A percentile compares a stretch with the other conserved stretches of the same genome.
Conservation (phyloP, 495 filamentous ascomycete species). For the Daldinia childiae region DNA sequence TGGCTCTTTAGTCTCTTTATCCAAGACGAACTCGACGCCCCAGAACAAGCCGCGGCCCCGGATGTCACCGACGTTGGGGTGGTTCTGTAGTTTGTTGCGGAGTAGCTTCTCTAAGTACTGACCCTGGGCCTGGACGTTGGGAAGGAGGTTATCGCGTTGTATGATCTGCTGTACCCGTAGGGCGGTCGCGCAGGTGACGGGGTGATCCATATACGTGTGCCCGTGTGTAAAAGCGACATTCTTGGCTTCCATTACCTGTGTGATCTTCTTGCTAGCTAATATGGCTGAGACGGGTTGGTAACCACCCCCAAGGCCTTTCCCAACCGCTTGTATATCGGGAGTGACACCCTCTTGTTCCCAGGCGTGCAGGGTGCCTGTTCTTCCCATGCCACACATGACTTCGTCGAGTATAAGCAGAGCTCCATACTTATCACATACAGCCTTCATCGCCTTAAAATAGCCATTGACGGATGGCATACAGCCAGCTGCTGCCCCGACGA, state of each 20-base stretch:
- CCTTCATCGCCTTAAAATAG: constrained; percentile 74
- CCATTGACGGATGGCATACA: constrained; percentile 73
- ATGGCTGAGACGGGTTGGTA: constrained; percentile 66
- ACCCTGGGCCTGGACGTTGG: constrained; percentile 64
- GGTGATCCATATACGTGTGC: constrained; percentile 71
- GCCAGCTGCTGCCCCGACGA: constrained; percentile 69
- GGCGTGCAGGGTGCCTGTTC: constrained; percentile 71
- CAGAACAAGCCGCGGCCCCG: constrained; percentile 72
- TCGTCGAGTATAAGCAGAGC: constrained; percentile 80
- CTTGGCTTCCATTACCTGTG: constrained; percentile 55
- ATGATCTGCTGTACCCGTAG: constrained; percentile 69
- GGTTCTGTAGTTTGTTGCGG: constrained; percentile 51
- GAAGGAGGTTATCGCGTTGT: constrained; percentile 61
- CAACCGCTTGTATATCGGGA: constrained; percentile 66
- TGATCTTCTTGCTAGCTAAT: constrained; percentile 62
- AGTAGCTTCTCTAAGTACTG: constrained; percentile 58
- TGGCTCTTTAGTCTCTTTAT: constrained; percentile 57
- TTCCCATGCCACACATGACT: constrained; percentile 82
- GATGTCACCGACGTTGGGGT: constrained; percentile 71
- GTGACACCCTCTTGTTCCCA: constrained; percentile 70
- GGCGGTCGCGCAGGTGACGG: constrained; percentile 67
- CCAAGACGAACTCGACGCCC: constrained; percentile 67
- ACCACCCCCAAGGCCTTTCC: constrained; percentile 69
- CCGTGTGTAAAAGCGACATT: constrained; percentile 62
- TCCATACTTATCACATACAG: constrained; percentile 75